These are phyloP conservation scores for Porogramme epimiltina DNA, from an alignment of 1,284 basidiomycete genomes.

Conservation along the genomic window DNA sequence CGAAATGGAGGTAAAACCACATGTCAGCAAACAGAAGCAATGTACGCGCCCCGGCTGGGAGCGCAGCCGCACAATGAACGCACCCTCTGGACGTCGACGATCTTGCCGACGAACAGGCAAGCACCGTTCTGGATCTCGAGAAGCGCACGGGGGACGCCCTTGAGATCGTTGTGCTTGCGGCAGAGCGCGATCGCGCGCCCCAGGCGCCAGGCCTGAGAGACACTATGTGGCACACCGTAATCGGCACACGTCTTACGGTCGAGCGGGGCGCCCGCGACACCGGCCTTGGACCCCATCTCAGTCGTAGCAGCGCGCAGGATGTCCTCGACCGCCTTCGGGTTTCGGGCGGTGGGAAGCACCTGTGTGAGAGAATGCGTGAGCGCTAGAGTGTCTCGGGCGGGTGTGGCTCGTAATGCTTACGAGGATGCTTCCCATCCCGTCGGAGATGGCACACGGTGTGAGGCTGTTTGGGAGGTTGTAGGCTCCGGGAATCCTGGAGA, in stretches of 20 bases:
- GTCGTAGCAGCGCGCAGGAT: slow-evolving; percentile 34
- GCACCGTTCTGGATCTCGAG: slow-evolving; percentile 50
- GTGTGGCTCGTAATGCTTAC: slow-evolving; percentile 19
- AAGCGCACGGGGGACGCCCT: slow-evolving; percentile 49
- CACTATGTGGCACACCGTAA: slow-evolving; percentile 45
- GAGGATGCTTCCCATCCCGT: slow-evolving; percentile 45
- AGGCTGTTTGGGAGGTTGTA: slow-evolving; percentile 39
- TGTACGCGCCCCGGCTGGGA: not conserved
- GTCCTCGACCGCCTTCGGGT: slow-evolving; percentile 30
- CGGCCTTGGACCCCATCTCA: slow-evolving; percentile 46
- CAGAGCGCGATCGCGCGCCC: slow-evolving; percentile 40
- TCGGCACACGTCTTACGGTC: slow-evolving; percentile 34
- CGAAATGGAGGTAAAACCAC: no score
- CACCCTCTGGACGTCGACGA: slow-evolving; percentile 47
- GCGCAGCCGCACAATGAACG: no score
- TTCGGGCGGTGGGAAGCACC: slow-evolving; percentile 33
- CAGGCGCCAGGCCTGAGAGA: slow-evolving; percentile 57
- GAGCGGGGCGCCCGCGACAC: slow-evolving; percentile 43
- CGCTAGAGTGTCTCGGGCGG: not conserved
- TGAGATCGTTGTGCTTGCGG: slow-evolving; percentile 37
- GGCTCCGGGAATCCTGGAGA: slow-evolving; percentile 40
- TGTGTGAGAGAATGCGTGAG: slow-evolving; percentile 1
- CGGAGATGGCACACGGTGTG: slow-evolving; percentile 46
- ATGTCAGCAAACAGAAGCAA: not conserved
- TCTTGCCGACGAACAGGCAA: slow-evolving; percentile 56